Percentiles rank a stretch among this genome's conserved stretches.
These are phyloP conservation scores for Nitzschia sp. DNA, from an alignment of 108 stramenopile species.

Conservation along the genomic window DNA sequence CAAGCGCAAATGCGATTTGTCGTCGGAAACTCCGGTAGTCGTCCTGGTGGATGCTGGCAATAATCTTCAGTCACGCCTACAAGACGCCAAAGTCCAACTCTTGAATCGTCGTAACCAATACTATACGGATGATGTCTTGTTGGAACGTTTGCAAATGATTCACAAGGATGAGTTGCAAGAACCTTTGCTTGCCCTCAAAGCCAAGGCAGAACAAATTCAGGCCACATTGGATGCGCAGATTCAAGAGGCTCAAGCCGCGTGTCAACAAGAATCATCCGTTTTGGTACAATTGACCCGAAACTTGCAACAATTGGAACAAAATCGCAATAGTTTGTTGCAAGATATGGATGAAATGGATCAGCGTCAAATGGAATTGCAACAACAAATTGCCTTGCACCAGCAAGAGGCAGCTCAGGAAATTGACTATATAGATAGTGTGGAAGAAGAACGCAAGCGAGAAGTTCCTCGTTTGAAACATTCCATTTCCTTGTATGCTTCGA, in stretches of 20 bases:
- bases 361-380: constrained; percentile 17
- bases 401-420: constrained; percentile 35
- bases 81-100: background rate
- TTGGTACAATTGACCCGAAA: constrained; percentile 14
- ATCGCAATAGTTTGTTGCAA: constrained; percentile 14
- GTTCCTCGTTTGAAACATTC: constrained; percentile 46
- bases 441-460: constrained; percentile 39
- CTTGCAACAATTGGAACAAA: constrained; percentile 14
- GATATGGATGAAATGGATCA: constrained; percentile 31
- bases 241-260: constrained; percentile 21
- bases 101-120: background rate
- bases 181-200: background rate
- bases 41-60: constrained; percentile 2
- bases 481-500: constrained; percentile 46
- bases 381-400: constrained; percentile 34
- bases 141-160: constrained; percentile 9
- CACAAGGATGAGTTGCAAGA: background rate
- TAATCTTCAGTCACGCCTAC: background rate
- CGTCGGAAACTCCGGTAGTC: constrained; percentile 7
- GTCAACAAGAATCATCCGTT: constrained; percentile 23
- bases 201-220: constrained; percentile 15
- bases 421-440: constrained; percentile 44
- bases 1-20: constrained; percentile 14
- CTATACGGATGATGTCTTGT: constrained; percentile 10
- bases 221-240: constrained; percentile 17